These are phyloP conservation scores for Cercophora newfieldiana DNA, from an alignment of 495 filamentous ascomycete genomes.

Conservation along the genomic window DNA sequence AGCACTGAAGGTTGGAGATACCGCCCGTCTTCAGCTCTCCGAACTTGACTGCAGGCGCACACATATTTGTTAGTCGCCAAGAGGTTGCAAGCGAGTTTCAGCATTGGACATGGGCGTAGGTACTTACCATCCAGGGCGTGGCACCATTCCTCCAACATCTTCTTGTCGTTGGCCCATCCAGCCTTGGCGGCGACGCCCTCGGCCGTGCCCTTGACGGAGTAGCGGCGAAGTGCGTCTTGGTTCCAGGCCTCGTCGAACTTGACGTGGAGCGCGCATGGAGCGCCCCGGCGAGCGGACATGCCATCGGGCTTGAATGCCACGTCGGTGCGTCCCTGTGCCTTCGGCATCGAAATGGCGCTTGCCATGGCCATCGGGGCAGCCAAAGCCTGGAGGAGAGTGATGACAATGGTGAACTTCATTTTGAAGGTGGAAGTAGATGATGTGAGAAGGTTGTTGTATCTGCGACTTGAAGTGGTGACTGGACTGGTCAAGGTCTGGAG, in stretches of 20 bases:
- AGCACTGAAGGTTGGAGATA: background rate
- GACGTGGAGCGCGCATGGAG: background rate
- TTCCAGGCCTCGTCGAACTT: background rate
- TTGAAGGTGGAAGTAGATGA: background rate
- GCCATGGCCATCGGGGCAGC: background rate
- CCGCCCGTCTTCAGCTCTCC: background rate
- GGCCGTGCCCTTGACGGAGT: background rate
- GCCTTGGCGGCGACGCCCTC: background rate
- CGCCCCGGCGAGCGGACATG: background rate
- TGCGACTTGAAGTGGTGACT: background rate
- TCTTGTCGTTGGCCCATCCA: background rate
- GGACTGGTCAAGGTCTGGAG: background rate
- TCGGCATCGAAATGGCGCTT: background rate
- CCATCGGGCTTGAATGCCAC: background rate
- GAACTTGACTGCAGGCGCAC: background rate
- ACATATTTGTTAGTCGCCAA: background rate
- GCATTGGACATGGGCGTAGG: too few relatives aligned
- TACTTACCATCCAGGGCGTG: background rate
- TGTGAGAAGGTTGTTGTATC: background rate
- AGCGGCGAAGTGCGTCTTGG: background rate
- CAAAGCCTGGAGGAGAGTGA: background rate
- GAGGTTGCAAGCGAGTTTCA: background rate
- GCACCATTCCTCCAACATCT: background rate
- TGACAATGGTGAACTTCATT: background rate
- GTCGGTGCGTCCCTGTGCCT: background rate